Percentiles rank a stretch among this genome's conserved stretches.
Evolutionary conservation across 2,329 filamentous ascomycete genomes (phyloP).

Genomic region (Arachnomyces sp.): DNA sequence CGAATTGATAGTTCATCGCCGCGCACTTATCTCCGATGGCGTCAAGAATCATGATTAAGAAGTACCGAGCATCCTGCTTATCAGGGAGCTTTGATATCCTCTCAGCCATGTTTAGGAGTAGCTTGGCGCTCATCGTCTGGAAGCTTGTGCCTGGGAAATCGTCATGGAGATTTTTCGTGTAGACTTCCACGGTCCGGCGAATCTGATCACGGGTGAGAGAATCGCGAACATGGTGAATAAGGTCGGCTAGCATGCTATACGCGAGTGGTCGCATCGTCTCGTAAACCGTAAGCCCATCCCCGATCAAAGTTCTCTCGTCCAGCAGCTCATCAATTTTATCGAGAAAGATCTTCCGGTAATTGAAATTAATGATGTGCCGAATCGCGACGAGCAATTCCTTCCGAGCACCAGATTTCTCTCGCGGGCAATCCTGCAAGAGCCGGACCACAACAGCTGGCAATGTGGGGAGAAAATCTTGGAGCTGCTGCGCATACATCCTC

Average conservation of each 20-base stretch:
- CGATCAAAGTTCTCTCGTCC: constrained; percentile 88
- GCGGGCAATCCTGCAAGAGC: constrained; percentile 82
- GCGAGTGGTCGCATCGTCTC: constrained; percentile 92
- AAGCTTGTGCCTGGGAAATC: constrained; percentile 96
- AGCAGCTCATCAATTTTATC: constrained; percentile 90
- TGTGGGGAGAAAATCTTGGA: constrained; percentile 77
- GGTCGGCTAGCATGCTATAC: constrained; percentile 95
- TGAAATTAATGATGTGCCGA: constrained; percentile 97
- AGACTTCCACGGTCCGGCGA: constrained; percentile 89
- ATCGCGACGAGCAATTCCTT: constrained; percentile 96
- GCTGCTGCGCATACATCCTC: constrained; percentile 74
- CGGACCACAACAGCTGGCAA: constrained; percentile 86
- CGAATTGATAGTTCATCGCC: constrained; percentile 92
- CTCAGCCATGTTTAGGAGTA: constrained; percentile 95
- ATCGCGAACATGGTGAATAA: constrained; percentile 94
- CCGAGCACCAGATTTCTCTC: constrained; percentile 84
- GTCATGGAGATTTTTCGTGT: constrained; percentile 91
- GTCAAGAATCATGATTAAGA: constrained; percentile 93
- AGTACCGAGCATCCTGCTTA: constrained; percentile 89
- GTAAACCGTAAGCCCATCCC: constrained; percentile 91
- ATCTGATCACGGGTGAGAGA: constrained; percentile 85
- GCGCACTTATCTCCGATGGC: constrained; percentile 98
- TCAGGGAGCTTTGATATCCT: constrained; percentile 90
- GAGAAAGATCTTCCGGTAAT: constrained; percentile 90
- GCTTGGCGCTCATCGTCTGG: constrained; percentile 97